Base-by-base conservation (phyloP, 106 monocot genomes). In the Dioscorea dumetorum region DNA sequence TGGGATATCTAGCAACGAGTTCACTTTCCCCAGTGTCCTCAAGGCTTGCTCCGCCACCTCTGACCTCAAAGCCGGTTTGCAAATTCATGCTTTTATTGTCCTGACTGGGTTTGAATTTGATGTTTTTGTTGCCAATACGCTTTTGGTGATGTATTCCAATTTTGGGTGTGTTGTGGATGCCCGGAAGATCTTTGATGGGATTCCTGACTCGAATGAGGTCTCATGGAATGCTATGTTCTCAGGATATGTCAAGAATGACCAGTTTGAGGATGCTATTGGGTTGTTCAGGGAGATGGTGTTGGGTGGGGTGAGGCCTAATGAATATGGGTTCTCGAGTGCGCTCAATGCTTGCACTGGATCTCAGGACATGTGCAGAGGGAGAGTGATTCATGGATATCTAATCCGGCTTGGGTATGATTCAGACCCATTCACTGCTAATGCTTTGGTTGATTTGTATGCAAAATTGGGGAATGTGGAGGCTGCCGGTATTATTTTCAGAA, bases 171-270 rank as follows among this genome's bases (percentile, higher is more conserved):
- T 82, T 23, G 19, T 12, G 8, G 81, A 78, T 20, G 78, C 84
- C 0, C 63, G 56, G 77, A 82, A 61, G 79, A 54, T 95, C 60
- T 91, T 91, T 24, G 76, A 81, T 16, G 74, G 56, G 10, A 82
- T 84, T 15, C 57, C 64, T 5, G 48, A 24, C 1, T 64, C 62
- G n/a, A 95, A 86, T 60, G 61, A 61, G 10, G 82, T 88, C 4
- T 91, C 91, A 0, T 95, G 94, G 94, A 95, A 95, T 21, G 83
- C 83, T 0, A 34, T 95, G 67, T 62, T 91, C 14, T 50, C 83
- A 11, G 79, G 78, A 10, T 77, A 80, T 59, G 83, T 80, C 5
- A 77, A 66, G 57, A 95, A 86, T 16, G 73, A 79, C 0, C 59
- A 14, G 48, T 81, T 63, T 22, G 53, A 60, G 8, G 76, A 84